Base-by-base conservation (phyloP, 2,329 filamentous ascomycete species). In the Sporothrix dimorphospora region DNA sequence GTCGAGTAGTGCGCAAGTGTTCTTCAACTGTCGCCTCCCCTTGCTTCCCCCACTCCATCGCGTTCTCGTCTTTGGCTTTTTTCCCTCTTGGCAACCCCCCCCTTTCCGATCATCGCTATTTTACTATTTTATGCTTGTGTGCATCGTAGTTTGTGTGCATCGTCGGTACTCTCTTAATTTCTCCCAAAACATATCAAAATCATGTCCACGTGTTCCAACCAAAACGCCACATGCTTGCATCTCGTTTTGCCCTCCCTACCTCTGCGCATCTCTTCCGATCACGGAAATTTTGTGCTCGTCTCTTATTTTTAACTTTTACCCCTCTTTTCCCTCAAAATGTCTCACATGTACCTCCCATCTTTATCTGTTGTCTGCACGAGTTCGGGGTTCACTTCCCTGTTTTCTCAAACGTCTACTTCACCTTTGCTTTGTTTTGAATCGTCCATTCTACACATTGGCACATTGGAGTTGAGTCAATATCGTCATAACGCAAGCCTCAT, bases 1-100 rank as follows among this genome's bases (percentile, higher is more conserved):
- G 40, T 21, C 16, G 6, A 19, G 19, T 24, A 24, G 34, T 42
- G 38, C 34, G 14, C 57, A 40, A 63, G 34, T 34, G 38, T 63
- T 63, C 57, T 63, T 63, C 57, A 63, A 34, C 57, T 63, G 38
- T 42, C 34, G 57, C 21, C 21, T 63, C n/a, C 34, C 57, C 57
- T 63, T 63, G 34, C 57, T 63, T 63, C 57, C 57, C 57, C 57
- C 57, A 63, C 34, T 42, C 34, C 16, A 59, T 38, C 55, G 30
- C 30, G 55, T 21, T 40, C 30, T 61, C 19, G 34, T 40, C 40
- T n/a, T 14, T 24, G 42, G 30, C 16, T 21, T 12, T 61, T 61
- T 40, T 42, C 14, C n/a, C 19, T 40, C 57, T 63, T 42, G 34
- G 57, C 57, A 42, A 19, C 4, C 24, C 24, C 57, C 9, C 3